Evolutionary conservation across 805 yeast species (phyloP).

Genomic region (Candida pseudoglaebosa): DNA sequence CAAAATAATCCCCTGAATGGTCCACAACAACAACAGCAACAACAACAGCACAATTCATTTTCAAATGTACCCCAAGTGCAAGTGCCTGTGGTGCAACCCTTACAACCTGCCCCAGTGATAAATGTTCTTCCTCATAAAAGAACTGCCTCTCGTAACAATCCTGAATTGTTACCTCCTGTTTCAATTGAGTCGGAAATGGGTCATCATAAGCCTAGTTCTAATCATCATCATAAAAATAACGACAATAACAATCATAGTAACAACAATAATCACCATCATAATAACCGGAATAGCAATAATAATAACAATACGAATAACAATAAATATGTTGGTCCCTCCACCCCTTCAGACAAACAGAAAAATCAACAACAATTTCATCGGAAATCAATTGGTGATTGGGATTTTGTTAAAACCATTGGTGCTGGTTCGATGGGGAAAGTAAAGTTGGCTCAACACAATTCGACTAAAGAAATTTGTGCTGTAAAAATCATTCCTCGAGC

Average conservation of each 20-base stretch:
- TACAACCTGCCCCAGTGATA: too few relatives aligned
- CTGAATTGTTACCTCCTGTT: conserved; percentile 32
- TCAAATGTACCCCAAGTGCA: conserved; percentile 4
- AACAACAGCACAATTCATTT: not conserved
- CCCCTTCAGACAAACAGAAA: conserved; percentile 11
- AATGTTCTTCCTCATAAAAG: conserved; percentile 11
- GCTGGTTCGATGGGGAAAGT: conserved; percentile 99
- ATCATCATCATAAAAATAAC: conserved; percentile 2
- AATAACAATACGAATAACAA: too few relatives aligned
- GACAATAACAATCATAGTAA: too few relatives aligned
- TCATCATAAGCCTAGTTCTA: conserved; percentile 3
- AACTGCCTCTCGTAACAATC: conserved; percentile 10
- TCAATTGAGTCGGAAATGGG: conserved; percentile 15
- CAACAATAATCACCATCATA: not conserved
- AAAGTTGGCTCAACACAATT: conserved; percentile 81
- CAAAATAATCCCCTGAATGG: too few relatives aligned
- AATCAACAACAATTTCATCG: conserved; percentile 62
- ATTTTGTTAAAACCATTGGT: conserved; percentile 88
- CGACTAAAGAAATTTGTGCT: conserved; percentile 81
- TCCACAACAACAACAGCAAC: not conserved
- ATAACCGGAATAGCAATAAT: conserved; percentile 5
- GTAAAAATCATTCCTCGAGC: conserved; percentile 93
- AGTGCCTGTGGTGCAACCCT: conserved; percentile 4
- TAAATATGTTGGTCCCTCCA: conserved; percentile 11
- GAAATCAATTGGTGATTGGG: conserved; percentile 94